Evolutionary conservation across 352 stramenopile species (phyloP), one percentile per base, ranked within the genome.

Genomic region (Globisporangium cylindrosporum): DNA sequence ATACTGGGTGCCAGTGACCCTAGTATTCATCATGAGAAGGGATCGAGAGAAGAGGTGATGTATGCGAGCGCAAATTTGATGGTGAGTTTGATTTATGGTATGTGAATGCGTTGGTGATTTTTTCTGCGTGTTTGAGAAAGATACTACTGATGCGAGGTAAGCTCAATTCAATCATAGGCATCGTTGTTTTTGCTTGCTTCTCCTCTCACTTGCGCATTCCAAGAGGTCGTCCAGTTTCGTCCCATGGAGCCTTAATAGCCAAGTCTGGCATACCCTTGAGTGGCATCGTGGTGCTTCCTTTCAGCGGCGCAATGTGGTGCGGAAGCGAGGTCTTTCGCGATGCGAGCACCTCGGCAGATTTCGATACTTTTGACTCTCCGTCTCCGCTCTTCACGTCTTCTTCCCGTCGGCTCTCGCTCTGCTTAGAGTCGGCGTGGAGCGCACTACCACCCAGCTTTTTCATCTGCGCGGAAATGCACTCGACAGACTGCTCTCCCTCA

Each of bases 281-380:
- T 41, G 73, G 82, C 24, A 67, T 71, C 4, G 76, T 72, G 4
- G 72, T 71, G 43, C 77, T 88, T 3, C 73, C 53, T 62, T 94
- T 94, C 51, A 95, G 72, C 22, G 88, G 86, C 7, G 86, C 78
- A 59, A 95, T 85, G 67, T 95, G 88, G 66, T 94, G 86, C 15
- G 88, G 88, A 29, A 91, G 71, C n/a, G 84, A 88, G 9, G 81
- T 80, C 69, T 94, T 94, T 29, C 80, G 75, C 22, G 75, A 53
- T 64, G 77, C 70, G 8, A 62, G 56, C 10, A 12, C 32, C 27
- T 85, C 77, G 20, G 32, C 56, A 7, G 67, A 24, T 38, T 86
- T 84, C n/a, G 74, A 66, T 6, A 64, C 66, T 63, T 89, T 89
- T 36, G 77, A 70, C 46, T 87, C 77, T 59, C 64, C 66, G 58